Percentiles rank a stretch among this genome's conserved stretches.
phyloP scores from a whole-genome alignment of 2,329 filamentous ascomycete genomes.

The Nannizziopsis arthrosporioides region DNA sequence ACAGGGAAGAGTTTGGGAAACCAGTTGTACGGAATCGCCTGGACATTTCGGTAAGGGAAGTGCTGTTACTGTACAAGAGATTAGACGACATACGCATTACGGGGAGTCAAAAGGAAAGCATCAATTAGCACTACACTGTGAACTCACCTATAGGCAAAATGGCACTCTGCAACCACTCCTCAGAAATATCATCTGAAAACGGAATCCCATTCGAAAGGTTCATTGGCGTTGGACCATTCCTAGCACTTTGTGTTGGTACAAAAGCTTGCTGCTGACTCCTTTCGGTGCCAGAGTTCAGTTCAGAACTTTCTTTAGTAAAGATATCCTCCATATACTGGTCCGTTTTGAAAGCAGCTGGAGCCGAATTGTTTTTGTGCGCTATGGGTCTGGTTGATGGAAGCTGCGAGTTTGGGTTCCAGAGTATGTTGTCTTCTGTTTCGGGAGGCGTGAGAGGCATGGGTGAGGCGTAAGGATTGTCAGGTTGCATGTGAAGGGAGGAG shows the following conservation, averaged over 20 bases:
- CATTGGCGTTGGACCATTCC: neutral
- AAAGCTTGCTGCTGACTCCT: conserved; percentile 1
- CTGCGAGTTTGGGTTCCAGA: conserved; percentile 25
- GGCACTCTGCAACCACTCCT: conserved; percentile 29
- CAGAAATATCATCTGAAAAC: conserved; percentile 25
- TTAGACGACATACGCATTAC: neutral
- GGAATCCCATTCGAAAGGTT: conserved; percentile 22
- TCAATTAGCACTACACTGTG: neutral
- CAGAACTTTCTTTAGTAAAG: conserved; percentile 1
- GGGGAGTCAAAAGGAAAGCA: neutral
- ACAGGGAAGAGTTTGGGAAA: conserved; percentile 50
- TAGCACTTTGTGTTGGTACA: conserved; percentile 1
- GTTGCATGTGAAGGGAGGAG: conserved; percentile 16
- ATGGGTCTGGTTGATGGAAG: conserved; percentile 15
- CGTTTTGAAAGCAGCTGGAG: conserved; percentile 24
- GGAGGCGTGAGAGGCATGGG: conserved; percentile 33
- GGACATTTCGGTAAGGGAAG: conserved; percentile 29
- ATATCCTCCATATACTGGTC: conserved; percentile 14
- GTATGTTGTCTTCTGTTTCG: conserved; percentile 30
- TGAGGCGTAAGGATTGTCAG: conserved; percentile 23
- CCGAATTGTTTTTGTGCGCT: conserved; percentile 22
- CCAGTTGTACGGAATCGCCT: conserved; percentile 39
- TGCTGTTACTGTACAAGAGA: conserved; percentile 26
- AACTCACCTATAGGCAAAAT: conserved; percentile 29
- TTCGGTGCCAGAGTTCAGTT: conserved; percentile 7